Evolutionary conservation across 257 asterid species (phyloP).

Genomic region (Salvia splendens): DNA sequence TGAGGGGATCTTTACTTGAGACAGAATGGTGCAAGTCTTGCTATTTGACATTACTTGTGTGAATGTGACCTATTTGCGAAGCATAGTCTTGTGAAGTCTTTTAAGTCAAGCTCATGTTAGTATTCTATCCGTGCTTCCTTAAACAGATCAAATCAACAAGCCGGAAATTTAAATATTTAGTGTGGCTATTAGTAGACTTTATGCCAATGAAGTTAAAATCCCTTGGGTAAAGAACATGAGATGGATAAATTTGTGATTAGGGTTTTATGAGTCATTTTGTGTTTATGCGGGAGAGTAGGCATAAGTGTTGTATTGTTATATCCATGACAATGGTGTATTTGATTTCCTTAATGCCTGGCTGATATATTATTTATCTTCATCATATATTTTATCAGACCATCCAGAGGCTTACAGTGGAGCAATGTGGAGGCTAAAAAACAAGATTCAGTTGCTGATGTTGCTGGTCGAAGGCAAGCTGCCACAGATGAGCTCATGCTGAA

Average conservation of each 20-base stretch:
- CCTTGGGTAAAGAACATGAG: background rate
- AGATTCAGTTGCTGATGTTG: constrained; percentile 58
- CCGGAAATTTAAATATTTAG: constrained; percentile 10
- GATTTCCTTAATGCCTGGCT: constrained; percentile 7
- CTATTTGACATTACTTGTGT: background rate
- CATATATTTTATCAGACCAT: constrained; percentile 58
- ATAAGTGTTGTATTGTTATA: background rate
- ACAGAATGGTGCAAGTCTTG: background rate
- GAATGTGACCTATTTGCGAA: background rate
- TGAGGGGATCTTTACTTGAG: no score
- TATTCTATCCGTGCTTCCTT: background rate
- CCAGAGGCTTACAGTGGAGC: constrained; percentile 53
- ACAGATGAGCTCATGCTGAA: constrained; percentile 93
- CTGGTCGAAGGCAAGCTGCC: constrained; percentile 83
- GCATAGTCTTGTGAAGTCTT: constrained; percentile 15
- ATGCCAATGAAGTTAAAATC: background rate
- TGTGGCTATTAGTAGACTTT: background rate
- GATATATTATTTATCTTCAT: constrained; percentile 26
- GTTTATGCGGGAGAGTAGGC: no score
- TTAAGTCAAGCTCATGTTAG: constrained; percentile 4
- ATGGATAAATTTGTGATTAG: background rate
- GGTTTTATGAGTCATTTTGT: background rate
- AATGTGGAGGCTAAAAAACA: constrained; percentile 44
- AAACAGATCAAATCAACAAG: background rate
- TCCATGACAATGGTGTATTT: background rate